These are phyloP conservation scores for Macroventuria anomochaeta DNA, from an alignment of 2,329 filamentous ascomycete genomes.

Conservation along the genomic window DNA sequence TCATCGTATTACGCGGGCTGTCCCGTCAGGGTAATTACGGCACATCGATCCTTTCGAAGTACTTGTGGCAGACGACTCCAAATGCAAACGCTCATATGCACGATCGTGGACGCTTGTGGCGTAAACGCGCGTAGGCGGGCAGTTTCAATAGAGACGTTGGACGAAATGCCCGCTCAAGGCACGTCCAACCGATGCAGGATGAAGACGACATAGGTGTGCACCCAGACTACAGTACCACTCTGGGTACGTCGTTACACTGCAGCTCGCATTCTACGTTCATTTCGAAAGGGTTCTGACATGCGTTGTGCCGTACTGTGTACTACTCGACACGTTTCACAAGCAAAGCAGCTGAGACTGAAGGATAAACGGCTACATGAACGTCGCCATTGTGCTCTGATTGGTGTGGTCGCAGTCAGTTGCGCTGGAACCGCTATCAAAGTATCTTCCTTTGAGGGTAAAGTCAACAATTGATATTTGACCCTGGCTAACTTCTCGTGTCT, in stretches of 20 bases:
- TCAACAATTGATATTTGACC: slow-evolving; percentile 9
- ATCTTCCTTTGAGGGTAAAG: background rate
- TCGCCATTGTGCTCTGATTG: slow-evolving; percentile 1
- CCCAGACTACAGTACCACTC: slow-evolving; percentile 6
- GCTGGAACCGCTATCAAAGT: background rate
- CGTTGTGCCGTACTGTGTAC: slow-evolving; percentile 24
- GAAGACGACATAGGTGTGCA: slow-evolving; percentile 3
- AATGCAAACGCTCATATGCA: slow-evolving; percentile 4
- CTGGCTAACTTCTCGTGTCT: slow-evolving; percentile 1
- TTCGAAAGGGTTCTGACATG: slow-evolving; percentile 41
- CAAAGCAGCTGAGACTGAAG: slow-evolving; percentile 20
- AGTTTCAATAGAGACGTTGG: slow-evolving; percentile 12
- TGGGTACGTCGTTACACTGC: slow-evolving; percentile 35
- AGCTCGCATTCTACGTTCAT: slow-evolving; percentile 25
- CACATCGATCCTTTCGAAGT: background rate
- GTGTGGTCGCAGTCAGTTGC: background rate
- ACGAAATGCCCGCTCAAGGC: background rate
- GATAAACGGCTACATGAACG: slow-evolving; percentile 4
- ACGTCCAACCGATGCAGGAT: background rate
- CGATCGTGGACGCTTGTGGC: slow-evolving; percentile 19
- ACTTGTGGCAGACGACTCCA: slow-evolving; percentile 1
- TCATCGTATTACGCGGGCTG: slow-evolving; percentile 2
- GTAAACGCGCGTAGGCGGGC: slow-evolving; percentile 12
- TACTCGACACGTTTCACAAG: slow-evolving; percentile 16
- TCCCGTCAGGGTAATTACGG: background rate